Base-by-base conservation (phyloP, 2,329 filamentous ascomycete species). In the Aspergillus caelatus region DNA sequence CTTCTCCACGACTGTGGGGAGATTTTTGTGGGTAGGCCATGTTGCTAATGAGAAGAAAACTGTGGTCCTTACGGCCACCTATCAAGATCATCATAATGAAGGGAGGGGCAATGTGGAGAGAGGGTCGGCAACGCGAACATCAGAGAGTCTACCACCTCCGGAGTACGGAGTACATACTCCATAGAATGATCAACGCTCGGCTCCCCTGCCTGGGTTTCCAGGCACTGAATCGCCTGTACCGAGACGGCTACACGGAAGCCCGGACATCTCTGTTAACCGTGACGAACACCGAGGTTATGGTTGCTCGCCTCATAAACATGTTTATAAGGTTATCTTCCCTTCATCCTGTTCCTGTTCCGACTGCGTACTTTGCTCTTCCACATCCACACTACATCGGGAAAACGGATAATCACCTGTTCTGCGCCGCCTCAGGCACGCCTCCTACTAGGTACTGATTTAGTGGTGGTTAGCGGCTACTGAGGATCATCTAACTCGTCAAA, bases 241-340 rank as follows among this genome's bases (percentile, higher is more conserved):
- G 48, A 52, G 48, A 60, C 63, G 64, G 64, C 60, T 58, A 46
- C 60, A 64, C 62, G 64, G 64, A 66, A 62, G 34, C 57, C 62
- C 60, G 64, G 64, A 43, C 62, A 10, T 59, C 21, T 53, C 11
- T 21, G 48, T 59, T 58, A 45, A 26, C 36, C 34, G 48, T 52
- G 28, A 32, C 23, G 43, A 16, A 28, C 52, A 14, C 64, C 64
- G 64, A 66, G 64, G 64, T 66, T 61, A 63, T 55, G 57, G 61
- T 50, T 43, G 28, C 21, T 56, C 26, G 48, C 26, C 55, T 39
- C n/a, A 26, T 26, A 26, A 26, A 26, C 26, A 26, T 45, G 19
- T 12, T 28, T 46, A 46, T 58, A 48, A 56, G 55, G 45, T 62
- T 62, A 41, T 46, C 58, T 63, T 61, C 58, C 57, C 43, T 63